Evolutionary conservation across 129 eudicot species (phyloP).

Genomic region (Dittrichia graveolens): DNA sequence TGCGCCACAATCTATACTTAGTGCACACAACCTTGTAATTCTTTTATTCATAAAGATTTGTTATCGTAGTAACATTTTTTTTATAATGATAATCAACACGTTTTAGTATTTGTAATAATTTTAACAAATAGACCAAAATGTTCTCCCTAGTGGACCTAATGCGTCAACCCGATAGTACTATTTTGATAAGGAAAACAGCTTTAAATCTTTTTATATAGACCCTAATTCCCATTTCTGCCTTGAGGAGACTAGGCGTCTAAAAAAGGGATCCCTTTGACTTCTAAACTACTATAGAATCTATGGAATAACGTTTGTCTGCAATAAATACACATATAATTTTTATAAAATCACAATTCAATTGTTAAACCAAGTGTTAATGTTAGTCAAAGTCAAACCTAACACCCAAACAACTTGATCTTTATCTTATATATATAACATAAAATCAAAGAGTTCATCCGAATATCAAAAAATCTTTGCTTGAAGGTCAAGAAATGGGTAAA

Average conservation of each 20-base stretch:
- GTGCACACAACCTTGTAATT: background rate
- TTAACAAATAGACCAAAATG: too few species aligned
- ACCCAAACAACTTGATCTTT: background rate
- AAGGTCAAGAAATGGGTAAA: background rate
- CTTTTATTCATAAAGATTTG: background rate
- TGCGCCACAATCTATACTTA: background rate
- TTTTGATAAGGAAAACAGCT: too few species aligned
- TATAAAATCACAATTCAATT: background rate
- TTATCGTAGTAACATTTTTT: too few species aligned
- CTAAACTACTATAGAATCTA: too few species aligned
- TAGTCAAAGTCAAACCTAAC: background rate
- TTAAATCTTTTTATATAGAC: too few species aligned
- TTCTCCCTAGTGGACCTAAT: too few species aligned
- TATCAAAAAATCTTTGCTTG: background rate
- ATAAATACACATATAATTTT: background rate
- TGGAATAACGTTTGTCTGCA: background rate
- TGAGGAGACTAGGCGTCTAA: too few species aligned
- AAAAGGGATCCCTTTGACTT: too few species aligned
- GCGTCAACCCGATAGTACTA: too few species aligned
- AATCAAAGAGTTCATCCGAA: background rate
- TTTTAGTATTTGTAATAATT: too few species aligned
- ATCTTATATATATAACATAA: background rate
- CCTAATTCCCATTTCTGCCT: too few species aligned
- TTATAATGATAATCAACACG: too few species aligned
- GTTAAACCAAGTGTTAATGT: background rate